phyloP scores from a whole-genome alignment of 352 stramenopile species.

The Phytophthora tubulina region DNA sequence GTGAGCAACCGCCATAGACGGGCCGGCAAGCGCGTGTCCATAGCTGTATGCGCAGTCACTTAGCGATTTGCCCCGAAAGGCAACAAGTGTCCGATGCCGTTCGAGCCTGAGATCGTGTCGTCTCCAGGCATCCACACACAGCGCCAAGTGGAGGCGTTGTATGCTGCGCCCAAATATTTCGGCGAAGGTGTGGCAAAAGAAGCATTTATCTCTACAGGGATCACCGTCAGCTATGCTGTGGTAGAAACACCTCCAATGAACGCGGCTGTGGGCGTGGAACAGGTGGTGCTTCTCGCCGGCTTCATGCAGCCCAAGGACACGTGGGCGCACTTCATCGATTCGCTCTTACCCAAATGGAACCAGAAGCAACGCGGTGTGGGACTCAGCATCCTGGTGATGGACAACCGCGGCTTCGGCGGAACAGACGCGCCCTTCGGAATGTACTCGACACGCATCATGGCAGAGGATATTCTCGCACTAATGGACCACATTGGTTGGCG shows the following conservation, averaged over 20 bases:
- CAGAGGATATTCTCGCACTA: conserved; percentile 59
- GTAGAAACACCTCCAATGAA: conserved; percentile 40
- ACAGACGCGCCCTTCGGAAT: conserved; percentile 52
- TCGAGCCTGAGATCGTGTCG: conserved; percentile 34
- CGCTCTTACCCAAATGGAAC: conserved; percentile 55
- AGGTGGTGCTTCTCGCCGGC: conserved; percentile 64
- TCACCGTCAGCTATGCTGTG: conserved; percentile 63
- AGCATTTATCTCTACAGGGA: conserved; percentile 47
- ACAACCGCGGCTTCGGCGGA: conserved; percentile 68
- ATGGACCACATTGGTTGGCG: conserved; percentile 72
- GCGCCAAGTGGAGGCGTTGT: conserved; percentile 63
- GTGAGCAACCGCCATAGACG: conserved; percentile 11
- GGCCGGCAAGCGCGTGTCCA: conserved; percentile 36
- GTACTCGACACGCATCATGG: conserved; percentile 70
- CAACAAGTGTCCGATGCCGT: conserved; percentile 27
- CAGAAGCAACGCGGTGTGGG: conserved; percentile 33
- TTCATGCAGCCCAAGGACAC: conserved; percentile 67
- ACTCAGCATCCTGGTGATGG: conserved; percentile 61
- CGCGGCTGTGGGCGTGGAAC: conserved; percentile 44
- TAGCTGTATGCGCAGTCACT: conserved; percentile 36
- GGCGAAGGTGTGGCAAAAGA: conserved; percentile 27
- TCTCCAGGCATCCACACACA: conserved; percentile 49
- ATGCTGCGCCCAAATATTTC: conserved; percentile 55
- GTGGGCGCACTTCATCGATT: conserved; percentile 60
- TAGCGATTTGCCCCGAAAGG: conserved; percentile 22